A percentile compares a stretch with the other conserved stretches of the same genome.
Evolutionary conservation across 2,329 filamentous ascomycete genomes (phyloP).

Genomic region (Lachnellula cervina): DNA sequence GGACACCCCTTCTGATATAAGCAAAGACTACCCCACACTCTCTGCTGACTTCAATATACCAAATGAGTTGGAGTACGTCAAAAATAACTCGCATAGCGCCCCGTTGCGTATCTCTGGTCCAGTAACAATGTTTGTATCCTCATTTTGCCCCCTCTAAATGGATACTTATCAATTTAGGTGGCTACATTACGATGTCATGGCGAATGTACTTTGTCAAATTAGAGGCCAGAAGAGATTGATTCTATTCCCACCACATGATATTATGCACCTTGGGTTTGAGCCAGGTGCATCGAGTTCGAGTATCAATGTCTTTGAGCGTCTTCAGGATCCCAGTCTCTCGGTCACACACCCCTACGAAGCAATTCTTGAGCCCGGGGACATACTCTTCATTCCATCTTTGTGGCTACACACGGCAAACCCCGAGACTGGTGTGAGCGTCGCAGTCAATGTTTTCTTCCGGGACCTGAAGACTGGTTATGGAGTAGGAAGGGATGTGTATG

Average conservation of each 20-base stretch:
- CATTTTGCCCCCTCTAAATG: neutral
- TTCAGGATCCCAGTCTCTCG: slow-evolving; percentile 38
- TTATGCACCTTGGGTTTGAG: slow-evolving; percentile 63
- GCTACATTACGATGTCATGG: slow-evolving; percentile 61
- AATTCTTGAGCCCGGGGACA: slow-evolving; percentile 63
- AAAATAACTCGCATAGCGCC: slow-evolving; percentile 67
- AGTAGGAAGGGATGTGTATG: slow-evolving; percentile 76
- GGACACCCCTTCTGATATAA: slow-evolving; percentile 64
- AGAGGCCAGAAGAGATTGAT: slow-evolving; percentile 66
- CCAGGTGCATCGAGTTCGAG: slow-evolving; percentile 77
- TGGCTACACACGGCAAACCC: slow-evolving; percentile 77
- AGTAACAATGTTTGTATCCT: slow-evolving; percentile 60
- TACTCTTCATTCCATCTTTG: slow-evolving; percentile 74
- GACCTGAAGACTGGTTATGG: slow-evolving; percentile 65
- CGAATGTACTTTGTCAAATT: slow-evolving; percentile 80
- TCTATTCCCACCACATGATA: slow-evolving; percentile 74
- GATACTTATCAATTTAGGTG: slow-evolving; percentile 3
- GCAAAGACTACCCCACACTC: slow-evolving; percentile 66
- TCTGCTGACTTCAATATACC: slow-evolving; percentile 68
- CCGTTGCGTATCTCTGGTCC: slow-evolving; percentile 74
- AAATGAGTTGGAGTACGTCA: slow-evolving; percentile 51
- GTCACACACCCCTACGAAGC: slow-evolving; percentile 63
- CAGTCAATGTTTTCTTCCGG: slow-evolving; percentile 87
- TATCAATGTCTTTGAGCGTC: slow-evolving; percentile 60
- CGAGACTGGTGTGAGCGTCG: slow-evolving; percentile 56